Conservation (phyloP, 148 eudicot species). For the Polygonum aviculare region DNA sequence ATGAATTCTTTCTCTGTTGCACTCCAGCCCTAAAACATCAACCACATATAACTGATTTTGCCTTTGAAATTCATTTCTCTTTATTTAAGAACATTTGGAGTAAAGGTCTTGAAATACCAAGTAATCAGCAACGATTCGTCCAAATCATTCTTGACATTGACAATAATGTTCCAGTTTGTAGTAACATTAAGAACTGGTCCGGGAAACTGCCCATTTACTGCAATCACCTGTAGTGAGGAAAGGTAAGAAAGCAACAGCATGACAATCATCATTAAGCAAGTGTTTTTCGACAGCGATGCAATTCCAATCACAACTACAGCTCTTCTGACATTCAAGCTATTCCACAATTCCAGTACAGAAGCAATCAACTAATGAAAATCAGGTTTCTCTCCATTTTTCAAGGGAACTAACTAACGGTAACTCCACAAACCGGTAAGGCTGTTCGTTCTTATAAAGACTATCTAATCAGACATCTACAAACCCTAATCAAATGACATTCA, state of each 20-base stretch:
- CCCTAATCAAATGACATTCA: not conserved
- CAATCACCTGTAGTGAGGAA: conserved; percentile 65
- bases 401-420: not conserved
- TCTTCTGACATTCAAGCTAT: not conserved
- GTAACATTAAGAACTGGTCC: conserved; percentile 93
- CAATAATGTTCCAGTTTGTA: conserved; percentile 88
- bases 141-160: conserved; percentile 83
- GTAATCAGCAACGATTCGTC: conserved; percentile 91
- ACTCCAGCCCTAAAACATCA: conserved; percentile 71
- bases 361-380: not conserved
- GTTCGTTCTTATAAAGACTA: not conserved
- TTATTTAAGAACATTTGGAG: not conserved
- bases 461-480: not conserved
- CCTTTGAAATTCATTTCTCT: not conserved
- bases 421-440: not conserved
- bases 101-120: conserved; percentile 38
- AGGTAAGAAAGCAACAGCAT: not conserved
- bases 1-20: conserved; percentile 79
- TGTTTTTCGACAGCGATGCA: not conserved
- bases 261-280: not conserved
- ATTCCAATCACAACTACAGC: not conserved
- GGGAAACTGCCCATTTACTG: conserved; percentile 80
- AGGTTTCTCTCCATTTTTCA: not conserved
- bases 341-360: not conserved
- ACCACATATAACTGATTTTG: not conserved